Percentiles rank a stretch among this genome's conserved stretches.
phyloP scores from a whole-genome alignment of 306 rosid genomes.

The Cucurbita moschata region DNA sequence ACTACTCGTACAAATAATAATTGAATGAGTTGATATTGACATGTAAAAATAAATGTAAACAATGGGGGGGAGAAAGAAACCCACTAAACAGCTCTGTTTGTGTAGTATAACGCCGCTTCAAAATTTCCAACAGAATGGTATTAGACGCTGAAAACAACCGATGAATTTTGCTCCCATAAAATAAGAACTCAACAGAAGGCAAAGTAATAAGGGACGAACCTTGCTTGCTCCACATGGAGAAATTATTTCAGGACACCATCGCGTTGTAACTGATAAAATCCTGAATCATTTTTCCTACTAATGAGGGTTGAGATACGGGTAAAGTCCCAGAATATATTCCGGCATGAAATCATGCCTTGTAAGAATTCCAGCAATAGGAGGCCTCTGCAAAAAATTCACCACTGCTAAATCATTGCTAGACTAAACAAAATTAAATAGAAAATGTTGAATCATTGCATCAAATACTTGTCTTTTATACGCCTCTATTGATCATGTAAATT shows the following conservation, averaged over 20 bases:
- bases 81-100: background rate
- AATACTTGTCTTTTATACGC: background rate
- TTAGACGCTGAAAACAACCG: background rate
- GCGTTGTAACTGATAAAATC: background rate
- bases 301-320: constrained; percentile 37
- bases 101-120: background rate
- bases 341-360: constrained; percentile 89
- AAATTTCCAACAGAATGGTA: background rate
- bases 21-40: constrained; percentile 2
- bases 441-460: background rate
- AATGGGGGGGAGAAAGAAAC: background rate
- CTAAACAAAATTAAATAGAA: background rate
- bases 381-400: constrained; percentile 37
- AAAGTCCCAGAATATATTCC: constrained; percentile 62
- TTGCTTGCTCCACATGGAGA: constrained; percentile 14
- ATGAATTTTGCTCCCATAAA: background rate
- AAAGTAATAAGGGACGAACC: background rate
- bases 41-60: background rate
- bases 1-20: background rate
- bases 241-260: background rate
- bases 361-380: constrained; percentile 72
- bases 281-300: background rate
- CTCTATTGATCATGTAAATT: background rate
- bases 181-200: background rate
- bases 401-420: background rate